A percentile compares a stretch with the other conserved stretches of the same genome.
Conservation (phyloP, 1,139 yeast genomes). For the Diutina scorzettiae region DNA sequence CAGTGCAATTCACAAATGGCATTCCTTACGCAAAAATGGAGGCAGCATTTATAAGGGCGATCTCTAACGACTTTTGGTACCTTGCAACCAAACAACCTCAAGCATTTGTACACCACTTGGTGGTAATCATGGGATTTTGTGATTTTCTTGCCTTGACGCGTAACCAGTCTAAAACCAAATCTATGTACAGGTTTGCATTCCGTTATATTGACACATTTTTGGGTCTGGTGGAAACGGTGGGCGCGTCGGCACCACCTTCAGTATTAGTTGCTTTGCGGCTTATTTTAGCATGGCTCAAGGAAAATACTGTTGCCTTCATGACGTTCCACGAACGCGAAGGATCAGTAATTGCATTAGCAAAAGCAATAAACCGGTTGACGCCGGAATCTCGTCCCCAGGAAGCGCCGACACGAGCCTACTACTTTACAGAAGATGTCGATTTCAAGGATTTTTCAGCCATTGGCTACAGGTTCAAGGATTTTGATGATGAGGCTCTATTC, state of each 20-base stretch:
- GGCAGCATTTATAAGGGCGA: conserved; percentile 14
- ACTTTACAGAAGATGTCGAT: conserved; percentile 52
- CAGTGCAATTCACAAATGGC: conserved; percentile 13
- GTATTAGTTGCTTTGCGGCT: conserved; percentile 21
- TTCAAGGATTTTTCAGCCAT: conserved; percentile 48
- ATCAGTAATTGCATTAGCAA: neutral
- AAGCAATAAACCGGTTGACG: conserved; percentile 14
- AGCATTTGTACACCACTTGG: conserved; percentile 16
- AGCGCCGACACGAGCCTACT: conserved; percentile 34
- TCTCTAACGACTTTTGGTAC: neutral
- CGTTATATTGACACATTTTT: conserved; percentile 25
- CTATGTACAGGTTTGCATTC: conserved; percentile 14
- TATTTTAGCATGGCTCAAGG: conserved; percentile 42
- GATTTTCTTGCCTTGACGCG: conserved; percentile 10
- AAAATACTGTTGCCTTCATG: conserved; percentile 11
- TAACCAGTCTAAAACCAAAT: conserved; percentile 10
- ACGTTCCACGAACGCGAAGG: neutral
- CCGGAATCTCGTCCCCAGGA: conserved; percentile 9
- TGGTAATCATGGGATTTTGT: conserved; percentile 15
- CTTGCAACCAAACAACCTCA: conserved; percentile 6
- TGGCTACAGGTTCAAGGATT: conserved; percentile 43
- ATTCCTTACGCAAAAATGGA: conserved; percentile 18
- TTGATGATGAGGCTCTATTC: conserved; percentile 39
- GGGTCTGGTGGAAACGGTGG: conserved; percentile 11
- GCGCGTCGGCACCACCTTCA: neutral